Percentiles rank a stretch among this genome's conserved stretches.
Evolutionary conservation across 116 monocot species (phyloP).

Genomic region (Papilionanthe hybrid): DNA sequence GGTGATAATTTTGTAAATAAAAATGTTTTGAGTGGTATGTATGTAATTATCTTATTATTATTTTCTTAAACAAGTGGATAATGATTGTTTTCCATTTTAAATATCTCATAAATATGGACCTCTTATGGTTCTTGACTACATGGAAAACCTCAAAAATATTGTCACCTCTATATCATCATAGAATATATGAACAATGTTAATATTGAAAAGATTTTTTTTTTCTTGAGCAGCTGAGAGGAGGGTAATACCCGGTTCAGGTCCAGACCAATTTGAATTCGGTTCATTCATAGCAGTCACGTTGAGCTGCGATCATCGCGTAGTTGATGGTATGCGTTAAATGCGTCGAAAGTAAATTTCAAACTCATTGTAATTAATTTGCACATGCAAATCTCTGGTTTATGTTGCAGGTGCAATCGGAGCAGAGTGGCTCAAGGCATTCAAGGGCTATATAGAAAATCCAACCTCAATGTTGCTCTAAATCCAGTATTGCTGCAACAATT

Average conservation of each 20-base stretch:
- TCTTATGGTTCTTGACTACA: too few species aligned
- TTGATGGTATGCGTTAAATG: conserved; percentile 58
- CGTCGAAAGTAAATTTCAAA: neutral
- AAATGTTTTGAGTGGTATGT: too few species aligned
- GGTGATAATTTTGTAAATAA: too few species aligned
- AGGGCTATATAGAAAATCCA: conserved; percentile 88
- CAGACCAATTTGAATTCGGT: conserved; percentile 66
- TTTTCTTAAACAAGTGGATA: neutral
- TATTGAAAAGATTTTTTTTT: neutral
- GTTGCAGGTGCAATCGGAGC: conserved; percentile 84
- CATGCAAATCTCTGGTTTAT: neutral
- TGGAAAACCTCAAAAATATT: neutral
- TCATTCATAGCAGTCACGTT: conserved; percentile 93
- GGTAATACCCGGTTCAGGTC: conserved; percentile 61
- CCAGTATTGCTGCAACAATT: neutral
- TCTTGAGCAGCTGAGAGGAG: conserved; percentile 79
- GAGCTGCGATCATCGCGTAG: conserved; percentile 97
- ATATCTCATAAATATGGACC: neutral
- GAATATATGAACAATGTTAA: neutral
- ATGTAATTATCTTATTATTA: neutral
- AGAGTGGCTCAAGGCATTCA: conserved; percentile 96
- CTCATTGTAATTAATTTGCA: neutral
- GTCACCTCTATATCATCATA: neutral
- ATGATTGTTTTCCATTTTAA: neutral
- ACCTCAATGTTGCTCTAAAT: conserved; percentile 70